Conservation (phyloP, 495 filamentous ascomycete genomes). For the Aspergillus homomorphus region DNA sequence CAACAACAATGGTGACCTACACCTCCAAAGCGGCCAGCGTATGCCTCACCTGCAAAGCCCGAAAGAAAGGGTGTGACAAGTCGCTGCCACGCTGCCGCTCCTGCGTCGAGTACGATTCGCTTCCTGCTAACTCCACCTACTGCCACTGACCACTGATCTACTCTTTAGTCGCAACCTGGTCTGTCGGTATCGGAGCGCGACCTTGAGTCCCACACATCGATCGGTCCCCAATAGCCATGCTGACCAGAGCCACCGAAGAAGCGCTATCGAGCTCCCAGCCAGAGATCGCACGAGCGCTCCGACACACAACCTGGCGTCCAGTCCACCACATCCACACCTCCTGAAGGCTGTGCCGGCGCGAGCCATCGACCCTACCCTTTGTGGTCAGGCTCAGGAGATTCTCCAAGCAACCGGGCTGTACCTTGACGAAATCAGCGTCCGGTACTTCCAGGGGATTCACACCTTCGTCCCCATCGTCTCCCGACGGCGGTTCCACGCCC, state of each 20-base stretch:
- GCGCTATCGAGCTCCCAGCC: no score
- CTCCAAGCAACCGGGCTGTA: slow-evolving; percentile 26
- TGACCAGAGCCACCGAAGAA: no score
- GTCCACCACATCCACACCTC: background rate
- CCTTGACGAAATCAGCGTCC: slow-evolving; percentile 31
- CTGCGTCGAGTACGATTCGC: slow-evolving; percentile 19
- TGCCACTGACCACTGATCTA: background rate
- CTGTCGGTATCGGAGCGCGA: background rate
- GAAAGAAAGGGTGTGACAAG: slow-evolving; percentile 40
- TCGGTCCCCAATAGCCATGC: background rate
- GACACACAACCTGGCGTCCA: background rate
- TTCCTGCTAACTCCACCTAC: slow-evolving; percentile 6
- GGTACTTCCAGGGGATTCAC: slow-evolving; percentile 39
- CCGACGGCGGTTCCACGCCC: slow-evolving; percentile 23
- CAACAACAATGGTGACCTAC: no score
- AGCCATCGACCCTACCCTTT: slow-evolving; percentile 13
- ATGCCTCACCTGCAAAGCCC: slow-evolving; percentile 31
- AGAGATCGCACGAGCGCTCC: no score
- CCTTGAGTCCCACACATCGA: background rate
- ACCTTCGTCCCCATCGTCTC: slow-evolving; percentile 37
- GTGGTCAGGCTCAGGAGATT: slow-evolving; percentile 20
- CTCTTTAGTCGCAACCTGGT: background rate
- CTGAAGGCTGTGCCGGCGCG: no score
- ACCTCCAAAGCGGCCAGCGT: background rate
- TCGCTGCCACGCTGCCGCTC: slow-evolving; percentile 30